A percentile compares a stretch with the other conserved stretches of the same genome.
Conservation (phyloP, 2,329 filamentous ascomycete species). For the Fusarium gaditjirri region DNA sequence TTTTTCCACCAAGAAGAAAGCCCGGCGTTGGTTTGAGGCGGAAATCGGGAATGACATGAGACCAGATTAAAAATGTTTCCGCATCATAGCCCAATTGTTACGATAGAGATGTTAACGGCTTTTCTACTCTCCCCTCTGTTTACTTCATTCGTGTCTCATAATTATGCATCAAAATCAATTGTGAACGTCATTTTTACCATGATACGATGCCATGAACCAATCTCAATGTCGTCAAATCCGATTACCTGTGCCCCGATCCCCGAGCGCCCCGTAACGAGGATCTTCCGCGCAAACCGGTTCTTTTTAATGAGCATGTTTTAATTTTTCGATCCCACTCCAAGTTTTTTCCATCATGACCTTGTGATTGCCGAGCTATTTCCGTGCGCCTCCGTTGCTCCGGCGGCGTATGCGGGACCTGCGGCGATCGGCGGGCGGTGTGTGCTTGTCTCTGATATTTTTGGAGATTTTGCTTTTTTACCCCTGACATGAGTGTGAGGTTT, state of each 20-base stretch:
- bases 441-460: conserved; percentile 1
- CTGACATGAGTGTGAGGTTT: conserved; percentile 2
- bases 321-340: neutral
- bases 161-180: neutral
- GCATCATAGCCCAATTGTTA: conserved; percentile 26
- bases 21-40: conserved; percentile 38
- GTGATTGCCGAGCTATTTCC: conserved; percentile 42
- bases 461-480: conserved; percentile 13
- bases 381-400: conserved; percentile 34
- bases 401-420: conserved; percentile 23
- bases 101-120: conserved; percentile 7
- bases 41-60: conserved; percentile 24
- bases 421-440: conserved; percentile 25
- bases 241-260: conserved; percentile 12
- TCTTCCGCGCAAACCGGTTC: conserved; percentile 6
- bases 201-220: conserved; percentile 16
- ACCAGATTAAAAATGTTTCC: conserved; percentile 12
- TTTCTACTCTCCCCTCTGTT: conserved; percentile 5
- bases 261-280: conserved; percentile 3
- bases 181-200: conserved; percentile 6
- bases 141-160: neutral
- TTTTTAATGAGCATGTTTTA: neutral
- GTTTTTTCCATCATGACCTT: neutral
- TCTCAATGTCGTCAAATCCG: conserved; percentile 9
- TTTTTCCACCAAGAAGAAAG: conserved; percentile 17